Evolutionary conservation across 2,329 filamentous ascomycete species (phyloP), one percentile per base, ranked within the genome.

Genomic region (Ascochyta rabiei): DNA sequence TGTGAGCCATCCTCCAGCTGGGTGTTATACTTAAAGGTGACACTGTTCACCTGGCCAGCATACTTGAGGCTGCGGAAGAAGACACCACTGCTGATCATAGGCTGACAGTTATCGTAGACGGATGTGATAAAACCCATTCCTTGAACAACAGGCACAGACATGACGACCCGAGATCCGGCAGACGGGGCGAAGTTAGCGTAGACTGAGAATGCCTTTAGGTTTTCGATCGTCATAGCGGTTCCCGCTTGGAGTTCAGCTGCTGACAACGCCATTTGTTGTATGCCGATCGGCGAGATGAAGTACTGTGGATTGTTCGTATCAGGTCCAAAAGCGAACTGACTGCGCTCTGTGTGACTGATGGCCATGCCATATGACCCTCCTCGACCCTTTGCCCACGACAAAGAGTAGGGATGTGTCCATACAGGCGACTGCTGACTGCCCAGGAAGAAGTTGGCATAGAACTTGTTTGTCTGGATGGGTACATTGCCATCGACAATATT

Each of bases 81-180:
- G 1, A 96, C 84, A 1, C 86, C 87, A 33, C 88, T 89, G 63
- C 90, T 86, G 33, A 98, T 80, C 2, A 87, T 67, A 0, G 93
- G 93, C 13, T 85, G 87, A 0, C 86, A 81, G 23, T 84, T 85
- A 51, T 82, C 82, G 75, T 93, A 98, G 24, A 90, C 74, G 0
- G 82, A 92, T 3, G 93, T 97, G 18, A 96, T 81, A 64, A 92
- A 95, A 0, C 86, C 90, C 86, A 96, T 95, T 16, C 95, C 95
- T 70, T 98, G 93, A 0, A 96, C 86, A 8, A 96, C 71, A 0
- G 93, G 92, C 59, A 96, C 89, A 0, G 85, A 87, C 39, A 98
- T 82, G 0, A 85, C 77, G 1, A 88, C 83, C 0, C 79, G 71
- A 6, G 83, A 81, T 9, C 78, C 79, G 21, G 75, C 69, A 28